A percentile compares a stretch with the other conserved stretches of the same genome.
Evolutionary conservation across 257 asterid species (phyloP).

Genomic region (Solanum chiquidenum): DNA sequence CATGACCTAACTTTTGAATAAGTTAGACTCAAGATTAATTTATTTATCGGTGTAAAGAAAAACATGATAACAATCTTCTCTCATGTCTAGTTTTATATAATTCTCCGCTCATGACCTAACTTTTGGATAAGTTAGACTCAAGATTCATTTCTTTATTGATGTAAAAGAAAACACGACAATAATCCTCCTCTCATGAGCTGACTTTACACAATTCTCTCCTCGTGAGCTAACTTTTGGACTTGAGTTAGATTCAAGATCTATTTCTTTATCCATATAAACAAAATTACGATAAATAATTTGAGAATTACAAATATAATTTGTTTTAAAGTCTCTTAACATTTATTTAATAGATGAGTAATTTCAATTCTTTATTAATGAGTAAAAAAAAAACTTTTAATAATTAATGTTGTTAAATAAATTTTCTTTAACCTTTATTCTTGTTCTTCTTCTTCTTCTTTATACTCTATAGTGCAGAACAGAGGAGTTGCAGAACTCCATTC

Average conservation of each 20-base stretch:
- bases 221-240: too few relatives aligned
- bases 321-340: too few relatives aligned
- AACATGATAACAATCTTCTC: neutral
- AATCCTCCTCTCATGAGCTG: accelerated
- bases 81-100: too few relatives aligned
- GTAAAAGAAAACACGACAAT: neutral
- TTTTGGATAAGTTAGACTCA: neutral
- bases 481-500: neutral
- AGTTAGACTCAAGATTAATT: neutral
- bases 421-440: too few relatives aligned
- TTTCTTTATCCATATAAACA: neutral
- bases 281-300: neutral
- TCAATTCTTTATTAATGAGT: neutral
- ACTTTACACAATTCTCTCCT: too few relatives aligned
- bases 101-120: too few relatives aligned
- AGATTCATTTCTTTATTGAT: too few relatives aligned
- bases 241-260: neutral
- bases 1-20: too few relatives aligned
- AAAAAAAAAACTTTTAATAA: too few relatives aligned
- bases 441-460: too few relatives aligned
- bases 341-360: neutral
- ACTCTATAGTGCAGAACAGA: neutral
- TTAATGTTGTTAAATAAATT: too few relatives aligned
- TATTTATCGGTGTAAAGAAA: neutral
- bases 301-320: too few relatives aligned